Evolutionary conservation across 163 green algal genomes (phyloP).

Genomic region (Scenedesmus sp.): DNA sequence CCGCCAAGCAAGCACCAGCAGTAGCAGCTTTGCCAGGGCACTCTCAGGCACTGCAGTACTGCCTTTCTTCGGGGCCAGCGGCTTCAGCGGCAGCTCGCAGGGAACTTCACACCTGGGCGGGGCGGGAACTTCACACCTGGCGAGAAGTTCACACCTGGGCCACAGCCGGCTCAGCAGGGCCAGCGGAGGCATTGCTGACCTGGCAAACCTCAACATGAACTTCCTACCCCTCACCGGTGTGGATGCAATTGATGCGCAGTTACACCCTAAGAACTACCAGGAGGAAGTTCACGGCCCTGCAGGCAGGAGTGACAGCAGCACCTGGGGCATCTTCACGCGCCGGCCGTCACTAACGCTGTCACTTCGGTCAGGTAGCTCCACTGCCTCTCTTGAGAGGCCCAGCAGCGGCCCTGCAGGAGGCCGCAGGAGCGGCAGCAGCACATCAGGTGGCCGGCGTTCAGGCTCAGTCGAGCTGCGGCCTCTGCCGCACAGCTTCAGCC

Average conservation of each 20-base stretch:
- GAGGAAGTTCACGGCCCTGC: not conserved
- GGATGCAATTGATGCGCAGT: not conserved
- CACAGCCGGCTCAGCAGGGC: not conserved
- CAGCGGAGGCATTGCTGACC: not conserved
- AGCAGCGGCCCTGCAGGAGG: not conserved
- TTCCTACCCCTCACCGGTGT: conserved; percentile 9
- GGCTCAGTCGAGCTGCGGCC: not conserved
- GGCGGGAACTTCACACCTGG: not conserved
- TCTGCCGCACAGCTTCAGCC: not conserved
- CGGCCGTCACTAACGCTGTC: not conserved
- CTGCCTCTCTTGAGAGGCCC: not conserved
- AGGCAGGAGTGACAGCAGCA: not conserved
- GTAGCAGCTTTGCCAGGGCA: not conserved
- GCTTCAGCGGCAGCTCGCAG: not conserved
- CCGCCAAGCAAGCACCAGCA: not conserved
- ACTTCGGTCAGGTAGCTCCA: not conserved
- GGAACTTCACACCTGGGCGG: not conserved
- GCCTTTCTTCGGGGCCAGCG: not conserved
- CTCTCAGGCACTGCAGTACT: not conserved
- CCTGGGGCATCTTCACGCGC: not conserved
- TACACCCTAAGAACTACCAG: not conserved
- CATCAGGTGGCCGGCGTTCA: not conserved
- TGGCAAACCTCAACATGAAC: conserved; percentile 23
- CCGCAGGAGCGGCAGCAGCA: not conserved
- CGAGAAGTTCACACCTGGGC: not conserved